Conservation (phyloP, 2,329 filamentous ascomycete genomes). For the Ophiocordyceps robertsii region DNA sequence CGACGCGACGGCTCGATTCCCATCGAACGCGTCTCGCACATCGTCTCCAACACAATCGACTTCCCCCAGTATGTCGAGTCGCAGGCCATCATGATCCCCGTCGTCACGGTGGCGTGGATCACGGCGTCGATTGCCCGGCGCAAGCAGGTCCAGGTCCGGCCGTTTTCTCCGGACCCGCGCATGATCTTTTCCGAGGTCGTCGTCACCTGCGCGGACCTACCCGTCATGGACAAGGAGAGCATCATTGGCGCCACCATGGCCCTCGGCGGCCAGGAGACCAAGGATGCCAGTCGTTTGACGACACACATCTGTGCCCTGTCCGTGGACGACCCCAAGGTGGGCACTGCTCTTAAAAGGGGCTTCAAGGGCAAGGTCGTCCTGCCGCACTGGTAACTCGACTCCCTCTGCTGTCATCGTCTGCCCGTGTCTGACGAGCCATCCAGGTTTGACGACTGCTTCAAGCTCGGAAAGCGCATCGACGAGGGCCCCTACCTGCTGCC, state of each 20-base stretch:
- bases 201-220: slow-evolving; percentile 73
- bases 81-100: slow-evolving; percentile 64
- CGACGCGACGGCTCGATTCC: slow-evolving; percentile 33
- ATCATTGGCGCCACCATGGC: slow-evolving; percentile 84
- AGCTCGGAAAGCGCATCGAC: slow-evolving; percentile 79
- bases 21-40: slow-evolving; percentile 37
- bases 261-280: slow-evolving; percentile 71
- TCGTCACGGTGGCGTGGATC: slow-evolving; percentile 76
- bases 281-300: slow-evolving; percentile 56
- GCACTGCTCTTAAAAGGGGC: slow-evolving; percentile 47
- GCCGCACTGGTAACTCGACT: slow-evolving; percentile 61
- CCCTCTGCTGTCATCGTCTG: background rate
- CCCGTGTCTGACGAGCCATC: background rate
- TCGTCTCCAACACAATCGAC: slow-evolving; percentile 64
- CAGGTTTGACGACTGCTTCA: slow-evolving; percentile 94
- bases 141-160: slow-evolving; percentile 64
- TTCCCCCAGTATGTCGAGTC: slow-evolving; percentile 77
- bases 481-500: slow-evolving; percentile 79
- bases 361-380: slow-evolving; percentile 72
- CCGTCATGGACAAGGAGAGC: slow-evolving; percentile 75
- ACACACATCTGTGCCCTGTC: slow-evolving; percentile 83
- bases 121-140: slow-evolving; percentile 52
- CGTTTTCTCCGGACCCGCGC: slow-evolving; percentile 80
- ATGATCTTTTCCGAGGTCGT: slow-evolving; percentile 81
- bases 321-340: slow-evolving; percentile 59